A percentile compares a stretch with the other conserved stretches of the same genome.
phyloP scores from a whole-genome alignment of 495 filamentous ascomycete genomes.

The Xylaria venustula region DNA sequence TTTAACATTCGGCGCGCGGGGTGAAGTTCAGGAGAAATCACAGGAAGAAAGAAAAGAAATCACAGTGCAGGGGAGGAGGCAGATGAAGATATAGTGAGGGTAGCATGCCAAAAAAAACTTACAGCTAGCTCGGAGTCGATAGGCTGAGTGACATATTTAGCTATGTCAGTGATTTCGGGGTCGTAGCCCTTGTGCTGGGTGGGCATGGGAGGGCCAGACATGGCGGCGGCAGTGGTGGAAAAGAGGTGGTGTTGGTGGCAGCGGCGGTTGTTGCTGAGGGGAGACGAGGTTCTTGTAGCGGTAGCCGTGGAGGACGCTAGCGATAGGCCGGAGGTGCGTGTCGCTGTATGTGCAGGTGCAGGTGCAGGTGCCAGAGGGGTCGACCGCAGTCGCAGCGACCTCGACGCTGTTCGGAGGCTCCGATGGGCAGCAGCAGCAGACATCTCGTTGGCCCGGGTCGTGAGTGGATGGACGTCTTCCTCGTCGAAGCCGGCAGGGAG shows the following conservation, averaged over 20 bases:
- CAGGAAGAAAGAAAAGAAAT: background rate
- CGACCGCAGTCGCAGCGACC: slow-evolving; percentile 31
- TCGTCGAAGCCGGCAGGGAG: background rate
- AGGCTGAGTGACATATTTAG: slow-evolving; percentile 85
- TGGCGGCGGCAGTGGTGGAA: slow-evolving; percentile 56
- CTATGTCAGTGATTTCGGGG: slow-evolving; percentile 91
- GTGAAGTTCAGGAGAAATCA: background rate
- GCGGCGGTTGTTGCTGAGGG: slow-evolving; percentile 18
- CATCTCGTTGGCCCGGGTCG: too few relatives aligned
- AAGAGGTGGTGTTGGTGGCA: slow-evolving; percentile 37
- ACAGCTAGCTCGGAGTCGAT: slow-evolving; percentile 92
- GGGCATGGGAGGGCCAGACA: slow-evolving; percentile 51
- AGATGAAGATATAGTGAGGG: background rate
- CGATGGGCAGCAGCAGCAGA: slow-evolving; percentile 34
- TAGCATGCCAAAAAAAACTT: slow-evolving; percentile 38
- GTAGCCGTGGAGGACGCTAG: slow-evolving; percentile 21
- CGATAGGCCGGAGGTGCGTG: slow-evolving; percentile 16
- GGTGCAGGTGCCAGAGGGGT: slow-evolving; percentile 18
- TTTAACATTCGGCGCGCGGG: background rate
- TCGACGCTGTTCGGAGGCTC: slow-evolving; percentile 31
- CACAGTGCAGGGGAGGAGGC: background rate
- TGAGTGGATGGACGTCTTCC: too few relatives aligned
- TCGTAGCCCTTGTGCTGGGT: slow-evolving; percentile 65
- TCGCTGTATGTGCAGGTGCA: too few relatives aligned
- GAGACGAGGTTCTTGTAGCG: slow-evolving; percentile 17